Conservation (phyloP, 768 basidiomycete species). For the Pisolithus tinctorius region DNA sequence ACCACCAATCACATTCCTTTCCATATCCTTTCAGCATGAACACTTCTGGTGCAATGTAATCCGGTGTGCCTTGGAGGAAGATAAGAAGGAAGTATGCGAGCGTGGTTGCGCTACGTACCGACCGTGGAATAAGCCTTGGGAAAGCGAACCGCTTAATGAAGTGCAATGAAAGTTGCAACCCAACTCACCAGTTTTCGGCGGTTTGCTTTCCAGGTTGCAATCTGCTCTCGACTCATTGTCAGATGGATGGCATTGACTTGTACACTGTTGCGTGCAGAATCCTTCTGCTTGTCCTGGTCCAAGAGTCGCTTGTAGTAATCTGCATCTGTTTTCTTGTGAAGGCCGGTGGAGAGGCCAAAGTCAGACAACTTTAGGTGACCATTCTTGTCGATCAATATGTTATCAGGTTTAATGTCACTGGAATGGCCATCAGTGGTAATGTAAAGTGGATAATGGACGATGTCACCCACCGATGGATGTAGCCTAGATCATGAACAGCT, state of each 20-base stretch:
- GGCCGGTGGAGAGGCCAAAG: conserved; percentile 95
- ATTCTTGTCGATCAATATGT: conserved; percentile 94
- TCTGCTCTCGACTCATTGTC: conserved; percentile 94
- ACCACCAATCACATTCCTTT: conserved; percentile 99
- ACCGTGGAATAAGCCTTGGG: conserved; percentile 88
- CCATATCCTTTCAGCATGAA: conserved; percentile 97
- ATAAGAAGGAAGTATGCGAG: not conserved
- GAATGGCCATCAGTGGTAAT: conserved; percentile 2
- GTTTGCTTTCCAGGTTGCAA: conserved; percentile 99
- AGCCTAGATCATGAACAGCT: conserved; percentile 96
- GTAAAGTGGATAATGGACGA: not conserved
- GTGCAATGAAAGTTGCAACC: not conserved
- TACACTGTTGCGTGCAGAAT: conserved; percentile 83
- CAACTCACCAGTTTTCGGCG: conserved; percentile 78
- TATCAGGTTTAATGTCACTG: conserved; percentile 99
- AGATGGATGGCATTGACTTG: conserved; percentile 97
- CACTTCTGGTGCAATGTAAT: conserved; percentile 92
- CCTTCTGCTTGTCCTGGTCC: conserved; percentile 63
- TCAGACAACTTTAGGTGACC: conserved; percentile 98
- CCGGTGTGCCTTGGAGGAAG: conserved; percentile 24
- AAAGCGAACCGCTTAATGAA: conserved; percentile 4
- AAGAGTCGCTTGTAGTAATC: conserved; percentile 90
- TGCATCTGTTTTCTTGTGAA: conserved; percentile 94
- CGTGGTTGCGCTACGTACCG: conserved; percentile 26
- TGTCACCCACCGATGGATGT: conserved; percentile 83